These are phyloP conservation scores for Saitozyma sp. DNA, from an alignment of 768 basidiomycete genomes.

Conservation along the genomic window DNA sequence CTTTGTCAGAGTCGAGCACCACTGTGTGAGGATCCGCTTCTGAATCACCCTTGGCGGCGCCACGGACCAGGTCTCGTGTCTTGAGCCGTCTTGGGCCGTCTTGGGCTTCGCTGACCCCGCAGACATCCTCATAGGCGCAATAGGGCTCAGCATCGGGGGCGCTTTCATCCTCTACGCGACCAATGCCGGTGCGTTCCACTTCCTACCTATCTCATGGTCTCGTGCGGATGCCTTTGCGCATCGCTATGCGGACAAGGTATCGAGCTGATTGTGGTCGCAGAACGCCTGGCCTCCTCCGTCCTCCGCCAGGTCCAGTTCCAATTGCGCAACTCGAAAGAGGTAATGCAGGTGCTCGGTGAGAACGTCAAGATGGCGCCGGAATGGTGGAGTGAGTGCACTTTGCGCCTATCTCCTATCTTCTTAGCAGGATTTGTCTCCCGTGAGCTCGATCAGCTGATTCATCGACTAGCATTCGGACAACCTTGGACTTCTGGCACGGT, in stretches of 20 bases:
- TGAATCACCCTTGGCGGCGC: too few species aligned
- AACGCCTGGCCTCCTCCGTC: constrained; percentile 48
- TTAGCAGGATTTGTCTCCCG: background rate
- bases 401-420: background rate
- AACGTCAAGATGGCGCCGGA: constrained; percentile 38
- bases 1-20: constrained; percentile 23
- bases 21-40: constrained; percentile 18
- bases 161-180: constrained; percentile 36
- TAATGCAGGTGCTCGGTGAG: constrained; percentile 37
- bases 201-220: background rate
- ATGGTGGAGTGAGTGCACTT: constrained; percentile 43
- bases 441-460: constrained; percentile 5
- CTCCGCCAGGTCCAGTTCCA: constrained; percentile 48
- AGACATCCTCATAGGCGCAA: constrained; percentile 24
- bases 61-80: too few species aligned
- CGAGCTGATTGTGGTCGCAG: constrained; percentile 14
- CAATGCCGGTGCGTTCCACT: constrained; percentile 27
- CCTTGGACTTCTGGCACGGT: constrained; percentile 51
- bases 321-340: constrained; percentile 41
- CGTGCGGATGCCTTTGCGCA: constrained; percentile 26
- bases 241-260: background rate
- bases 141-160: constrained; percentile 27
- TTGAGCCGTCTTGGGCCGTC: background rate
- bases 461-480: constrained; percentile 40
- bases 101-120: background rate